Evolutionary conservation across 2,329 filamentous ascomycete species (phyloP), one percentile per base, ranked within the genome.

Genomic region (Cucurbitaria berberidis): DNA sequence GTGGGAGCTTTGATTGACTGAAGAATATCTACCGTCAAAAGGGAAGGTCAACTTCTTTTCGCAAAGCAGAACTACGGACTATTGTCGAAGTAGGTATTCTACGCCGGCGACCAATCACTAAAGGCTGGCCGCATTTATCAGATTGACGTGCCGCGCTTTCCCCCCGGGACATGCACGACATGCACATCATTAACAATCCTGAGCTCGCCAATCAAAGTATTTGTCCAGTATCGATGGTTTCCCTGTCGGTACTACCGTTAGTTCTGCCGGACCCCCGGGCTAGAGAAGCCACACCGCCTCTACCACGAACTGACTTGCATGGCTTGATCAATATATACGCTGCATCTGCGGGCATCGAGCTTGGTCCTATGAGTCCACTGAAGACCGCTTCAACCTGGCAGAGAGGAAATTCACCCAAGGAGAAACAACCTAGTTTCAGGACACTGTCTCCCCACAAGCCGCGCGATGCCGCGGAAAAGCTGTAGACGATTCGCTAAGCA

Each of bases 221-320:
- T 30, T 10, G 27, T 34, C n/a, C n/a, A 15, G 3, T 34, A 34
- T 34, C 30, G 30, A 34, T 21, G 22, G 2, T 24, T 19, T 40
- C 26, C 18, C 55, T 45, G 45, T 45, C 39, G 18, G 11, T 19
- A 42, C 40, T 29, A 27, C 40, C 46, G 27, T 48, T 44, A 52
- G 51, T 44, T 39, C 44, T 54, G 48, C 57, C 57, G 55, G 32
- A 45, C 56, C 66, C 64, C 60, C 64, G 66, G 52, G 47, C 57
- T 44, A 47, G 27, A 57, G 39, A 27, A 51, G 43, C 61, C 55
- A 61, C 63, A 68, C 66, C 66, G 66, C 64, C 57, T 54, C 45
- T 53, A 59, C 49, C 38, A 43, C 41, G 24, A 38, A 21, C 35
- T 26, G 42, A 43, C 34, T 27, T 32, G 41, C 29, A 11, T 22